phyloP scores from a whole-genome alignment of 163 green algal species.

The Scenedesmus sp. region DNA sequence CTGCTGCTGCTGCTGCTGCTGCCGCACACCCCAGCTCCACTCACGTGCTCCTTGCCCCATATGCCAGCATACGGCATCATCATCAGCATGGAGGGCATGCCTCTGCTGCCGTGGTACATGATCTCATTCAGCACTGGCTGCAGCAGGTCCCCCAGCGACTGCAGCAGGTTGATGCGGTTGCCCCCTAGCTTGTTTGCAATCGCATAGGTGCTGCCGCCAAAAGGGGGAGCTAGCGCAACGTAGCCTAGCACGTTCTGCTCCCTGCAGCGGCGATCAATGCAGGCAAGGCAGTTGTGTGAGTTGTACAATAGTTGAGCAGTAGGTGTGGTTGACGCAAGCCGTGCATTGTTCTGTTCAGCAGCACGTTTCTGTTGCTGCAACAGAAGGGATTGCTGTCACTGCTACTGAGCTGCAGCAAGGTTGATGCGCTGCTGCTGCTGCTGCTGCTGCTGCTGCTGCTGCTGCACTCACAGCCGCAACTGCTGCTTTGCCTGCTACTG shows the following conservation, averaged over 20 bases:
- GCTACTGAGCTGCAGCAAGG: too few species aligned
- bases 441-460: background rate
- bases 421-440: background rate
- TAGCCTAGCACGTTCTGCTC: slow-evolving; percentile 14
- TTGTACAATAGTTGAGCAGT: background rate
- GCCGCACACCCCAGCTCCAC: background rate
- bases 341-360: background rate
- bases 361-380: background rate
- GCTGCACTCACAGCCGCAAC: background rate
- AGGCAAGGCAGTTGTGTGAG: background rate
- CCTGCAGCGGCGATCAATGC: background rate
- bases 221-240: slow-evolving; percentile 33
- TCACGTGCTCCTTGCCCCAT: slow-evolving; percentile 36
- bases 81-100: slow-evolving; percentile 45
- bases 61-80: slow-evolving; percentile 31
- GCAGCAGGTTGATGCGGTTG: slow-evolving; percentile 37
- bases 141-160: slow-evolving; percentile 25
- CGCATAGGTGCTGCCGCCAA: slow-evolving; percentile 40
- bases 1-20: background rate
- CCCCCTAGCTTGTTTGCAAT: slow-evolving; percentile 47
- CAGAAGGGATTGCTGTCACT: background rate
- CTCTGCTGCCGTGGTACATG: slow-evolving; percentile 26
- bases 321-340: background rate
- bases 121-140: slow-evolving; percentile 44
- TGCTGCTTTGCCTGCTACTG: background rate